Evolutionary conservation across 164 flowering plant genomes (phyloP).

Genomic region (Hamamelis virginiana): DNA sequence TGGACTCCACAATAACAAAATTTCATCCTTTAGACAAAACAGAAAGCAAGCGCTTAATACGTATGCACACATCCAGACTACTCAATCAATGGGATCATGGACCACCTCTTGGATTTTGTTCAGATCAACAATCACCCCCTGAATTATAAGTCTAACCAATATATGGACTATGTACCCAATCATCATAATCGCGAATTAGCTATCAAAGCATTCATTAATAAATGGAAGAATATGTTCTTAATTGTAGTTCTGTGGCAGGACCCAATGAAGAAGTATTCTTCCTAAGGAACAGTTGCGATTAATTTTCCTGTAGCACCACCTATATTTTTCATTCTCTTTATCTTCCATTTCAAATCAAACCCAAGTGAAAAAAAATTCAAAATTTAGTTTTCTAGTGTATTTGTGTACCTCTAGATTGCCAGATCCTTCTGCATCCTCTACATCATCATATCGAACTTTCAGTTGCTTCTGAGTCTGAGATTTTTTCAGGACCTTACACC

Average conservation of each 20-base stretch:
- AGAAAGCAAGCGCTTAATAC: neutral
- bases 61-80: neutral
- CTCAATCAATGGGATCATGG: neutral
- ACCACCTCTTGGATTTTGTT: no score
- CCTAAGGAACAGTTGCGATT: neutral
- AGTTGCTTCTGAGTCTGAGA: conserved; percentile 42
- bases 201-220: no score
- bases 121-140: no score
- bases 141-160: no score
- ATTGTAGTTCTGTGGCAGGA: no score
- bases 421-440: conserved; percentile 54
- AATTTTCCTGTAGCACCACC: neutral
- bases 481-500: conserved; percentile 48
- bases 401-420: conserved; percentile 63
- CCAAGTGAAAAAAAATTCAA: neutral
- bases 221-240: no score
- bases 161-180: no score
- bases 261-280: neutral
- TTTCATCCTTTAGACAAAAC: neutral
- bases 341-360: neutral
- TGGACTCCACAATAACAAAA: neutral
- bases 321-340: neutral
- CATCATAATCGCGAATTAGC: no score
- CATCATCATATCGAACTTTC: conserved; percentile 62
- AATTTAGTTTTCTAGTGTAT: neutral